phyloP scores from a whole-genome alignment of 140 eudicot genomes.

The Stevia rebaudiana region DNA sequence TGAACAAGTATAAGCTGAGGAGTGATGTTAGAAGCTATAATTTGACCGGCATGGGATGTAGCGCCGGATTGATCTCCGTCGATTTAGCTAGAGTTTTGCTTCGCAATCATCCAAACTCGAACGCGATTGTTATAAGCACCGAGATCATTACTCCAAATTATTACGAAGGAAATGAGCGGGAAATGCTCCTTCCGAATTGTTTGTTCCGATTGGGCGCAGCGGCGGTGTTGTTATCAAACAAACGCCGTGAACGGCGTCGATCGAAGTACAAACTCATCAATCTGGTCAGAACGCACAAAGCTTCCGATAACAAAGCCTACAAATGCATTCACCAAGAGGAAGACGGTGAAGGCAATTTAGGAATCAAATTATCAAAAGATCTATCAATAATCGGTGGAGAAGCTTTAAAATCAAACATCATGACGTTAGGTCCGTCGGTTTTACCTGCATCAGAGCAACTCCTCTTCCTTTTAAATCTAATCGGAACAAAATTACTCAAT shows the following conservation, averaged over 20 bases:
- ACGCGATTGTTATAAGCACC: conserved; percentile 18
- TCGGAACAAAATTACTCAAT: conserved; percentile 21
- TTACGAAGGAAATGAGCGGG: conserved; percentile 30
- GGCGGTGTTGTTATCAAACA: conserved; percentile 29
- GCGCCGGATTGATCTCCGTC: conserved; percentile 47
- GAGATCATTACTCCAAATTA: conserved; percentile 23
- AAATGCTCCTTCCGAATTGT: conserved; percentile 37
- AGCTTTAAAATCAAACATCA: conserved; percentile 33
- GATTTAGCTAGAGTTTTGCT: conserved; percentile 45
- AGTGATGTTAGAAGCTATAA: conserved; percentile 44
- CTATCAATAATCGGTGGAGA: conserved; percentile 32
- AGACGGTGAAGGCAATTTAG: conserved; percentile 28
- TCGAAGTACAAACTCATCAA: conserved; percentile 30
- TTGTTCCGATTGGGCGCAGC: conserved; percentile 36
- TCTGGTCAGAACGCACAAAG: conserved; percentile 30
- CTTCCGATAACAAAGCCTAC: conserved; percentile 19
- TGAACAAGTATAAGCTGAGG: conserved; percentile 50
- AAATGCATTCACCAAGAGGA: conserved; percentile 26
- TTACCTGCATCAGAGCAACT: conserved; percentile 38
- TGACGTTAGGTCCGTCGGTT: conserved; percentile 31
- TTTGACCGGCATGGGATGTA: conserved; percentile 60
- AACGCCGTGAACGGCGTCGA: conserved; percentile 4
- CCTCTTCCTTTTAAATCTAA: conserved; percentile 10
- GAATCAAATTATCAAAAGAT: conserved; percentile 29
- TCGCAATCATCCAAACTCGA: conserved; percentile 41